Conservation (phyloP, 1,284 basidiomycete species). For the Leccinum subrobustum region DNA sequence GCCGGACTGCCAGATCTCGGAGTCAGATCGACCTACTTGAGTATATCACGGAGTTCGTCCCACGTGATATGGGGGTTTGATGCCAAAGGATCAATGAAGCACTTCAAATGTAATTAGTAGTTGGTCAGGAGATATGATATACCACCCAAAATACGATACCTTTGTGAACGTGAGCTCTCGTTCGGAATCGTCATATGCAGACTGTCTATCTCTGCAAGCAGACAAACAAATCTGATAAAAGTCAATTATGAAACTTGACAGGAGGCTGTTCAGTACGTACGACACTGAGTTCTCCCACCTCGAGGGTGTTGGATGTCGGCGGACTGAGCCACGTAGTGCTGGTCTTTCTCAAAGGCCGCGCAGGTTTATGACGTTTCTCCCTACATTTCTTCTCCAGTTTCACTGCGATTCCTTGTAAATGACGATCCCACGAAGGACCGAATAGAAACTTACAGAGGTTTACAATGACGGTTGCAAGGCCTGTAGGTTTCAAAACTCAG, state of each 20-base stretch:
- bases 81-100: constrained; percentile 22
- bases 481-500: constrained; percentile 5
- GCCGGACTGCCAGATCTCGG: background rate
- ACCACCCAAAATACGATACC: constrained; percentile 12
- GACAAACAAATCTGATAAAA: constrained; percentile 29
- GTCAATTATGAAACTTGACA: background rate
- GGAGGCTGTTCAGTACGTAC: constrained; percentile 4
- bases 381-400: constrained; percentile 2
- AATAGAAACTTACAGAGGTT: constrained; percentile 15
- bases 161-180: constrained; percentile 27
- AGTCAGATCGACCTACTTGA: constrained; percentile 16
- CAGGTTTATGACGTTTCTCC: background rate
- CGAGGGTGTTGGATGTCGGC: constrained; percentile 7
- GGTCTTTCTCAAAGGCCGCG: constrained; percentile 1
- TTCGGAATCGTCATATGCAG: background rate
- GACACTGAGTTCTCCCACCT: constrained; percentile 19
- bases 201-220: constrained; percentile 17
- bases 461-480: background rate
- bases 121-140: background rate
- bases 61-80: constrained; percentile 23
- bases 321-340: constrained; percentile 3
- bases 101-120: constrained; percentile 12
- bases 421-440: background rate
- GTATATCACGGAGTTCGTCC: constrained; percentile 17
- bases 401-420: constrained; percentile 11